phyloP scores from a whole-genome alignment of 2,329 filamentous ascomycete genomes.

The Aspergillus sp. region DNA sequence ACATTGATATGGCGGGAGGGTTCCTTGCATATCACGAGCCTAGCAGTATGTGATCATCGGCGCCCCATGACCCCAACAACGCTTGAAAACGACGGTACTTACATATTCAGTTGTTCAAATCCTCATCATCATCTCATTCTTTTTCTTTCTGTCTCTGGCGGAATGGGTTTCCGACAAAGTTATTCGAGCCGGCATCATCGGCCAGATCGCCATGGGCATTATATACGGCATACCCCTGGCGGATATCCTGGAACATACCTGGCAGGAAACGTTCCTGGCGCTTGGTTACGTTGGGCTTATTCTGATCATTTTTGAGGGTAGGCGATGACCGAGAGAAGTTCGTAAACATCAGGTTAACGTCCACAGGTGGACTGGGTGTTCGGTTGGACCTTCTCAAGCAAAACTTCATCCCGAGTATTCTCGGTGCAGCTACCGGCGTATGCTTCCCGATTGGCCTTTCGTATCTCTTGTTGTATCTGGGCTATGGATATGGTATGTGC shows the following conservation, averaged over 20 bases:
- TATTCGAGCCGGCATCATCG: slow-evolving; percentile 47
- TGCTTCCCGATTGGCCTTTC: slow-evolving; percentile 48
- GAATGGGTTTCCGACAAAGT: slow-evolving; percentile 44
- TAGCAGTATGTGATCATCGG: slow-evolving; percentile 26
- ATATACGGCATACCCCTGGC: slow-evolving; percentile 47
- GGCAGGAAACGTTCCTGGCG: slow-evolving; percentile 48
- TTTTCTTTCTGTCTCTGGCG: slow-evolving; percentile 43
- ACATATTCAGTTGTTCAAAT: slow-evolving; percentile 37
- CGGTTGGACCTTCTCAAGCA: slow-evolving; percentile 35
- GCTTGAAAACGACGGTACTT: neutral
- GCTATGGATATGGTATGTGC: slow-evolving; percentile 41
- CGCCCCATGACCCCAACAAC: too few relatives aligned
- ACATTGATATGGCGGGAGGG: slow-evolving; percentile 13
- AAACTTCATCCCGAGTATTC: slow-evolving; percentile 44
- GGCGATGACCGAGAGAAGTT: slow-evolving; percentile 2
- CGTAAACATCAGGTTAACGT: slow-evolving; percentile 3
- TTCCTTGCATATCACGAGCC: slow-evolving; percentile 44
- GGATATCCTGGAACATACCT: slow-evolving; percentile 43
- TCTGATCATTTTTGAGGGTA: slow-evolving; percentile 50
- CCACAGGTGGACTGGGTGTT: neutral
- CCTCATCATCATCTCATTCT: slow-evolving; percentile 46
- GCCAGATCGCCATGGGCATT: slow-evolving; percentile 49
- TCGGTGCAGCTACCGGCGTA: slow-evolving; percentile 46
- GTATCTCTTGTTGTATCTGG: slow-evolving; percentile 44
- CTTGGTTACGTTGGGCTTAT: slow-evolving; percentile 51